These are phyloP conservation scores for Sphagnum contortum DNA, from an alignment of 225 moss, liverwort and hornwort genomes.

Conservation along the genomic window DNA sequence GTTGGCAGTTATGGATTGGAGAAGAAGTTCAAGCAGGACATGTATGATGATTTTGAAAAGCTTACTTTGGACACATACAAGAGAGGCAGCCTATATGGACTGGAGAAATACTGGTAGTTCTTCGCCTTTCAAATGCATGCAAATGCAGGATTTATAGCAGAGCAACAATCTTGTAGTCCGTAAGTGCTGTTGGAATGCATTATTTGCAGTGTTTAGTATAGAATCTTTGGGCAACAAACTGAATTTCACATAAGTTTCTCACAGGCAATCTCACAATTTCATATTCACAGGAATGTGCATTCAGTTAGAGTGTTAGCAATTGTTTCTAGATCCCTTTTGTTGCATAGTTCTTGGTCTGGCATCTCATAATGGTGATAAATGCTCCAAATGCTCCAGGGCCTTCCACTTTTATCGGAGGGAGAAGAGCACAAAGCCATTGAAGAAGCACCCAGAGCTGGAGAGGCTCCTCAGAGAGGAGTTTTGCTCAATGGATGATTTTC, in stretches of 20 bases:
- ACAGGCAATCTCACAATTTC: too few relatives aligned
- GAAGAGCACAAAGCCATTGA: slow-evolving; percentile 32
- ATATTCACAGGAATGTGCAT: too few relatives aligned
- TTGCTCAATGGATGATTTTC: slow-evolving; percentile 75
- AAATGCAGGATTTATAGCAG: not conserved
- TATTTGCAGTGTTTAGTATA: not conserved
- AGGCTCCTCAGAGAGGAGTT: slow-evolving; percentile 73
- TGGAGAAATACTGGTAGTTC: slow-evolving; percentile 94
- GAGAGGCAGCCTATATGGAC: slow-evolving; percentile 87
- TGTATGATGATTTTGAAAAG: slow-evolving; percentile 98
- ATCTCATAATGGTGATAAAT: not conserved
- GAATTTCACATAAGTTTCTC: too few relatives aligned
- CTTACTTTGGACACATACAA: slow-evolving; percentile 63
- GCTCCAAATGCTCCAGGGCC: slow-evolving; percentile 44
- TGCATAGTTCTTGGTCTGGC: too few relatives aligned
- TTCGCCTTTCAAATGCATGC: too few relatives aligned
- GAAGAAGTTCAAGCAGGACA: slow-evolving; percentile 81
- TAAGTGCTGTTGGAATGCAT: too few relatives aligned
- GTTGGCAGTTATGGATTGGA: slow-evolving; percentile 82
- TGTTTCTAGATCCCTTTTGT: too few relatives aligned
- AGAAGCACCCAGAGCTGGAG: slow-evolving; percentile 68
- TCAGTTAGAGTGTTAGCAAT: too few relatives aligned
- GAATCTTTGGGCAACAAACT: too few relatives aligned
- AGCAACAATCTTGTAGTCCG: not conserved
- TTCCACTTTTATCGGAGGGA: slow-evolving; percentile 83